Base-by-base conservation (phyloP, 805 yeast species). In the Candida quercuum region DNA sequence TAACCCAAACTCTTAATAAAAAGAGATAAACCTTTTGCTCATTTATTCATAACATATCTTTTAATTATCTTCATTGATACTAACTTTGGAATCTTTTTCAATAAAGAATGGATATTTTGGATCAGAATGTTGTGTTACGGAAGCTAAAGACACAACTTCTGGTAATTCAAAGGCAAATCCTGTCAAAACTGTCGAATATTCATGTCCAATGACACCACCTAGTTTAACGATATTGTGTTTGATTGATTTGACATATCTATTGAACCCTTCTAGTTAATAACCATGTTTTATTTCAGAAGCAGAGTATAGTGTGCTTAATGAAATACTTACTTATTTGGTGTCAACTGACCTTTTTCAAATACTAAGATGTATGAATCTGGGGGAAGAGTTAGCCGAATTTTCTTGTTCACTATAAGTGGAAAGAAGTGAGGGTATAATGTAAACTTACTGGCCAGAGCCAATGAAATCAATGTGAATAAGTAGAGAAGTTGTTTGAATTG, bases 181-280 rank as follows among this genome's bases (percentile, higher is more conserved):
- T 38, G 71, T 67, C 28, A 73, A 54, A 11, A 71, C 59, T 3
- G 66, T 61, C 34, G 58, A 51, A 53, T 70, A 73, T 40, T 72
- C 76, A 44, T 70, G 72, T 14, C 67, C 66, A 33, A 74, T 63
- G 14, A 43, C 47, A 4, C 74, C 78, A 7, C 76, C 76, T 7
- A 67, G 40, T 11, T 52, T 48, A 28, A 53, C 45, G 20, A 72
- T 58, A 23, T 59, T 47, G 11, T 51, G 38, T 34, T 61, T 65
- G 9, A 71, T 56, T 4, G 52, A 51, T 5, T 53, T 47, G 13
- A 66, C 51, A 26, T 54, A 50, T 6, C 52, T 45, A 4, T 10
- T 15, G 5, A 18, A n/a, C n/a, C n/a, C n/a, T n/a, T n/a, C n/a
- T n/a, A n/a, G n/a, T n/a, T n/a, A n/a, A n/a, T n/a, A n/a, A n/a